Percentiles rank a stretch among this genome's conserved stretches.
Evolutionary conservation across 1,284 basidiomycete genomes (phyloP).

Genomic region (Cutaneotrichosporon sp.): DNA sequence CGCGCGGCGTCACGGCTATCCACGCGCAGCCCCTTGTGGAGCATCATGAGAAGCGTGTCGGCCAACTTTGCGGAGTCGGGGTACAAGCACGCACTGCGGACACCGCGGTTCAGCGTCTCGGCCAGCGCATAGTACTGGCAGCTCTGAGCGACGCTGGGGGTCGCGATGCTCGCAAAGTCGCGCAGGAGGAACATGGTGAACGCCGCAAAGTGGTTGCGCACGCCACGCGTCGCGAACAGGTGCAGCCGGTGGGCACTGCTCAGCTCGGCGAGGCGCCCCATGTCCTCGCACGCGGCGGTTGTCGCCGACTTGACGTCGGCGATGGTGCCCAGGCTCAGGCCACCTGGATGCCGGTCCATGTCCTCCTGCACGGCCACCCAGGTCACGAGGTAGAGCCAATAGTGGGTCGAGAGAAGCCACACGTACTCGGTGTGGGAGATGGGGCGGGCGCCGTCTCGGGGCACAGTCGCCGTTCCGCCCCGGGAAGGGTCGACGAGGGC

Average conservation of each 20-base stretch:
- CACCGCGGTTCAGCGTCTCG: constrained; percentile 15
- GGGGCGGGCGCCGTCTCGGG: background rate
- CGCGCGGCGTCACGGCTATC: constrained; percentile 9
- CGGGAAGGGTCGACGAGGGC: background rate
- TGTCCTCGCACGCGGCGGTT: constrained; percentile 16
- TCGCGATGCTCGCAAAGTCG: background rate
- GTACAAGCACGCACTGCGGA: constrained; percentile 6
- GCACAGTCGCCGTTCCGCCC: background rate
- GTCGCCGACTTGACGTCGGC: constrained; percentile 7
- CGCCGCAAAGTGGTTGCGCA: constrained; percentile 21
- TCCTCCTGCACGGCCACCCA: constrained; percentile 18
- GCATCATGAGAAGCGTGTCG: constrained; percentile 11
- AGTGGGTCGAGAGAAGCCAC: constrained; percentile 16
- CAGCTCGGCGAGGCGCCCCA: constrained; percentile 7
- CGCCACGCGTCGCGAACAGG: background rate
- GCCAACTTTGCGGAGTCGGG: constrained; percentile 13
- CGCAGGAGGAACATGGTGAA: constrained; percentile 14
- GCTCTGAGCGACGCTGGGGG: constrained; percentile 7
- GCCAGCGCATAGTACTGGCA: constrained; percentile 12
- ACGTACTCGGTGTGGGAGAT: constrained; percentile 11
- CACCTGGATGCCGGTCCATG: constrained; percentile 2
- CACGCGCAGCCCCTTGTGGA: constrained; percentile 5
- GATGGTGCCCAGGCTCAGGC: background rate
- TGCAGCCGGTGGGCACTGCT: constrained; percentile 12
- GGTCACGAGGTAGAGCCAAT: constrained; percentile 16